These are phyloP conservation scores for Kwoniella sp. DNA, from an alignment of 768 basidiomycete genomes.

Conservation along the genomic window DNA sequence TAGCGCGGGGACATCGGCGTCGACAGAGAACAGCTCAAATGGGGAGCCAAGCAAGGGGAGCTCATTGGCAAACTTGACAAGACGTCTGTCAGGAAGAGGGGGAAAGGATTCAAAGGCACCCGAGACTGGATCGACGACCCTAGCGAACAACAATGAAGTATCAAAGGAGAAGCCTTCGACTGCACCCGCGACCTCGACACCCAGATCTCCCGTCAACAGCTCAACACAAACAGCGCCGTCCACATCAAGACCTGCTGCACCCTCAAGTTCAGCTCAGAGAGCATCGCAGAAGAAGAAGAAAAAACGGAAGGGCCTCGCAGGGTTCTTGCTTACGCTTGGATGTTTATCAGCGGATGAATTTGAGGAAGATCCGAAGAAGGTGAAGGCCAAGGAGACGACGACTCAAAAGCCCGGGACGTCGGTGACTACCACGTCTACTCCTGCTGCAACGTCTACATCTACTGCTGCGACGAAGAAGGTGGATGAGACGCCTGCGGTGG, in stretches of 20 bases:
- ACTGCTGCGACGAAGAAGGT: not conserved
- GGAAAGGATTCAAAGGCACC: not conserved
- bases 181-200: slow-evolving; percentile 10
- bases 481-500: not conserved
- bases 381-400: slow-evolving; percentile 12
- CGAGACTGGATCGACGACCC: not conserved
- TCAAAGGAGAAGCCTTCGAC: slow-evolving; percentile 12
- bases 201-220: not conserved
- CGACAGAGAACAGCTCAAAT: not conserved
- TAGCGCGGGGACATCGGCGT: not conserved
- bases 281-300: slow-evolving; percentile 44
- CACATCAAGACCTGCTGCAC: slow-evolving; percentile 17
- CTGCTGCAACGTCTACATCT: slow-evolving; percentile 9
- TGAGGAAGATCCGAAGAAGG: slow-evolving; percentile 40
- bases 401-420: slow-evolving; percentile 15
- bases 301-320: slow-evolving; percentile 43
- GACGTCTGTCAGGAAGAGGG: slow-evolving; percentile 22
- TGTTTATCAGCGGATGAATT: slow-evolving; percentile 48
- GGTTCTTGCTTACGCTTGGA: slow-evolving; percentile 45
- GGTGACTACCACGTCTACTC: slow-evolving; percentile 3
- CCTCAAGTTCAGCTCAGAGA: slow-evolving; percentile 15
- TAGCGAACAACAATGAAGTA: not conserved
- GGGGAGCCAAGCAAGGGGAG: slow-evolving; percentile 13
- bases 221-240: slow-evolving; percentile 13
- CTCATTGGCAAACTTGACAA: slow-evolving; percentile 20